Percentiles rank a stretch among this genome's conserved stretches.
These are phyloP conservation scores for Nowakowskiella sp. DNA, from an alignment of 192 early-diverging fungal species.

Conservation along the genomic window DNA sequence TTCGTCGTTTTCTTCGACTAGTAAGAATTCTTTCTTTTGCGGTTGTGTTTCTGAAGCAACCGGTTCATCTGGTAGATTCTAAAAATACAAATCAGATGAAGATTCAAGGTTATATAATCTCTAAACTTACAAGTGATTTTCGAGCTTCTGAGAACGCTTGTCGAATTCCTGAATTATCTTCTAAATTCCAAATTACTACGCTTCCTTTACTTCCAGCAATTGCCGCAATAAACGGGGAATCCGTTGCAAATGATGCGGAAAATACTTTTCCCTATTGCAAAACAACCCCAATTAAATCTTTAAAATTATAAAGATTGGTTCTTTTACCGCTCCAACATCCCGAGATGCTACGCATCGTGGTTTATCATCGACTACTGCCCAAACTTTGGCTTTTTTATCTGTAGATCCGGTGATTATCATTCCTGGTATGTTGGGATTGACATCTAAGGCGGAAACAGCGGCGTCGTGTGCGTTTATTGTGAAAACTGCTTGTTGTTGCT, in stretches of 20 bases:
- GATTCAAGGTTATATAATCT: background rate
- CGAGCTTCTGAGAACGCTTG: constrained; percentile 39
- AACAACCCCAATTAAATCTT: constrained; percentile 7
- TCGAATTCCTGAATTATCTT: constrained; percentile 76
- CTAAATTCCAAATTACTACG: constrained; percentile 87
- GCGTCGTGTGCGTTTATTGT: constrained; percentile 91
- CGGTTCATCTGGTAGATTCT: background rate
- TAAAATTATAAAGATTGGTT: background rate
- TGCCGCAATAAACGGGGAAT: constrained; percentile 84
- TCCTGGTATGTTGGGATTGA: constrained; percentile 68
- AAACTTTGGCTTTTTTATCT: constrained; percentile 89
- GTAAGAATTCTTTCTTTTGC: constrained; percentile 21
- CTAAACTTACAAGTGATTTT: background rate
- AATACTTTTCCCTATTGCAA: constrained; percentile 63
- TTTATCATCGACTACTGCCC: constrained; percentile 70
- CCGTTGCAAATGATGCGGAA: constrained; percentile 75
- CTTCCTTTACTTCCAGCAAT: constrained; percentile 85
- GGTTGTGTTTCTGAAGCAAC: background rate
- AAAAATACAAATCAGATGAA: background rate
- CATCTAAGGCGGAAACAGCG: constrained; percentile 79
- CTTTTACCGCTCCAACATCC: constrained; percentile 65
- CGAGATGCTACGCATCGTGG: constrained; percentile 77
- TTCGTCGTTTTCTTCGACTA: constrained; percentile 23
- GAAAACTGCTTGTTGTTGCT: constrained; percentile 51
- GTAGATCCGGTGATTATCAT: constrained; percentile 85